Evolutionary conservation across 768 basidiomycete species (phyloP), one percentile per base, ranked within the genome.

Genomic region (Collybia sordida): DNA sequence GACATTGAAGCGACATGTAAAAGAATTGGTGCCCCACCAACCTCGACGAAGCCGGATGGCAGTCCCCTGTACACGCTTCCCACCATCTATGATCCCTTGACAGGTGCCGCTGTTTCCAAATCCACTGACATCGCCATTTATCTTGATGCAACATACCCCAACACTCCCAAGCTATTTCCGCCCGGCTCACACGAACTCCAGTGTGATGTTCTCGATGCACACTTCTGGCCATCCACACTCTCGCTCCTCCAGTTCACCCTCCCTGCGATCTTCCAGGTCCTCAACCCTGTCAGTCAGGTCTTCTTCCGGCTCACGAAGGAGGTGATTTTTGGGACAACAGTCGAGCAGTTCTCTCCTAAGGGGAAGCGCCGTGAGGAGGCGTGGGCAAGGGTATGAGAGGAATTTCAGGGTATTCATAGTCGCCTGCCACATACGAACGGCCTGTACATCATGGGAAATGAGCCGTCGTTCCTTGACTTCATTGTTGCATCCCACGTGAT

Each of bases 121-220:
- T 72, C 72, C 12, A 60, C 65, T 42, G 52, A 56, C 31, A 77
- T 76, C 49, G 71, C 74, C 21, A 58, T 63, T 28, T 78, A 77
- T 49, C 73, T 76, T 27, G 74, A 78, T 27, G 59, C 51, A 19
- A 61, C 63, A 0, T 77, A 72, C 55, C 71, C 73, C 7, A 61
- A 69, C 37, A 64, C 65, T 3, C 69, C 66, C 0, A 50, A 41
- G 15, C 57, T 77, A 15, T 53, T 74, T 22, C 70, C 71, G 1
- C 28, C 45, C 1, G 69, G 62, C n/a, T 59, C 57, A 1, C 34
- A 44, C 15, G 56, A 53, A 1, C 51, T 64, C 9, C 60, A 61
- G 31, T 27, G 42, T 17, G 52, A 47, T 14, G 58, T 55, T 21
- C 41, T 39, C 25, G 45, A 47, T 6, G 34, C 42, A 0, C 9